Evolutionary conservation across 257 asterid genomes (phyloP).

Genomic region (Penstemon eatonii): DNA sequence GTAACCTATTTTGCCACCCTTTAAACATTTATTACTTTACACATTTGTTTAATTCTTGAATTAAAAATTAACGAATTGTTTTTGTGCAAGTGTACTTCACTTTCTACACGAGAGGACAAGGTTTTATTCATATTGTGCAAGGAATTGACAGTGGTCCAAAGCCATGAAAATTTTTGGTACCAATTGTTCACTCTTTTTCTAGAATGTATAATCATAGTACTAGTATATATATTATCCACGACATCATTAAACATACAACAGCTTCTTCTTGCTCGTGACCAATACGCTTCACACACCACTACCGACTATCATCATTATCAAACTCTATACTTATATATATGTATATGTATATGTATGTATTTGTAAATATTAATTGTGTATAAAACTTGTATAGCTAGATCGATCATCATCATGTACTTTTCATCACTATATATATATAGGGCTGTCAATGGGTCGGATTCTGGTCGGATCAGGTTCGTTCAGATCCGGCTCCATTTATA

Average conservation of each 20-base stretch:
- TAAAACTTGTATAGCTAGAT: neutral
- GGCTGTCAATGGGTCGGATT: no score
- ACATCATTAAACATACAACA: slow-evolving; percentile 32
- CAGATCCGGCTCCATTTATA: no score
- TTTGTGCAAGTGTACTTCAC: neutral
- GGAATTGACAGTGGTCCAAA: slow-evolving; percentile 1
- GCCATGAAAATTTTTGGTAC: neutral
- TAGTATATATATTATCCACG: neutral
- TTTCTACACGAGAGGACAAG: neutral
- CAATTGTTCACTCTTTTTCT: slow-evolving; percentile 1
- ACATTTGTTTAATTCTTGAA: no score
- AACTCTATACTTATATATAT: neutral
- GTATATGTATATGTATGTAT: slow-evolving; percentile 10
- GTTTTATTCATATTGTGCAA: neutral
- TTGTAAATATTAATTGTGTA: neutral
- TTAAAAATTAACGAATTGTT: neutral
- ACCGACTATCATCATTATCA: slow-evolving; percentile 49
- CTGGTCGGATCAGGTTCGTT: no score
- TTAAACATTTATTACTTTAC: no score
- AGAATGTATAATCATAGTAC: neutral
- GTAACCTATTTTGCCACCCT: no score
- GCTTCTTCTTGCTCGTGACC: slow-evolving; percentile 42
- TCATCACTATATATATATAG: slow-evolving; percentile 10
- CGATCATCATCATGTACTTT: slow-evolving; percentile 29
- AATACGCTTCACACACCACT: slow-evolving; percentile 50